Conservation (phyloP, 2,329 filamentous ascomycete species). For the Ascochyta clinopodiicola region DNA sequence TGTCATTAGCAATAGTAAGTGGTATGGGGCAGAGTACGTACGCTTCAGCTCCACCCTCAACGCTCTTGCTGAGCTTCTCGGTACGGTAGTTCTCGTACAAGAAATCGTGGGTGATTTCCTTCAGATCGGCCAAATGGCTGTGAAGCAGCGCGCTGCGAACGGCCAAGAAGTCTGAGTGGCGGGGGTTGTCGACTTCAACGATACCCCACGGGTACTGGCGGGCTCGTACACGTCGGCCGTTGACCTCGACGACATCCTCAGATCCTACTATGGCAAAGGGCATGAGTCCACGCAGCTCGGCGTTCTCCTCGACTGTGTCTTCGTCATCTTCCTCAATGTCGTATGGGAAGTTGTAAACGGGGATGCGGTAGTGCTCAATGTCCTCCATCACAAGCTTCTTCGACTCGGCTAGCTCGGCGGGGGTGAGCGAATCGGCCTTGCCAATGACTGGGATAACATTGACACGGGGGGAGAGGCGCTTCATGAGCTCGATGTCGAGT, state of each 20-base stretch:
- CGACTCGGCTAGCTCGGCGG: slow-evolving; percentile 94
- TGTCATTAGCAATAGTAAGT: slow-evolving; percentile 26
- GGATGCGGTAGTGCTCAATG: slow-evolving; percentile 99
- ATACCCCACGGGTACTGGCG: slow-evolving; percentile 99
- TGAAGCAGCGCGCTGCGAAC: slow-evolving; percentile 96
- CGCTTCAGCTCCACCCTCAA: slow-evolving; percentile 87
- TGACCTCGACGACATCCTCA: slow-evolving; percentile 93
- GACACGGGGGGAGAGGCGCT: slow-evolving; percentile 94
- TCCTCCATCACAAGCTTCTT: slow-evolving; percentile 99
- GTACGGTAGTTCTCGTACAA: slow-evolving; percentile 99
- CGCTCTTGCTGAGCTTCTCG: slow-evolving; percentile 99
- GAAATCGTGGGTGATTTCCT: slow-evolving; percentile 99
- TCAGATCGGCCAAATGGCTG: slow-evolving; percentile 96
- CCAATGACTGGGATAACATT: slow-evolving; percentile 99
- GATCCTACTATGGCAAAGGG: slow-evolving; percentile 98
- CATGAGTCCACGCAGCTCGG: slow-evolving; percentile 96
- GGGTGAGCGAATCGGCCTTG: slow-evolving; percentile 96
- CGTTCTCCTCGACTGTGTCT: slow-evolving; percentile 98
- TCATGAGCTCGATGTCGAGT: slow-evolving; percentile 99
- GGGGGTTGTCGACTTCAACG: slow-evolving; percentile 98
- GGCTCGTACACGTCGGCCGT: slow-evolving; percentile 88
- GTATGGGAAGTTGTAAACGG: slow-evolving; percentile 99
- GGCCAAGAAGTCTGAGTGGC: slow-evolving; percentile 97
- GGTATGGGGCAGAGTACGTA: slow-evolving; percentile 61
- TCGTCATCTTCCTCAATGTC: slow-evolving; percentile 99